These are phyloP conservation scores for Amaranthus tricolor DNA, from an alignment of 179 eudicot species.

Conservation along the genomic window DNA sequence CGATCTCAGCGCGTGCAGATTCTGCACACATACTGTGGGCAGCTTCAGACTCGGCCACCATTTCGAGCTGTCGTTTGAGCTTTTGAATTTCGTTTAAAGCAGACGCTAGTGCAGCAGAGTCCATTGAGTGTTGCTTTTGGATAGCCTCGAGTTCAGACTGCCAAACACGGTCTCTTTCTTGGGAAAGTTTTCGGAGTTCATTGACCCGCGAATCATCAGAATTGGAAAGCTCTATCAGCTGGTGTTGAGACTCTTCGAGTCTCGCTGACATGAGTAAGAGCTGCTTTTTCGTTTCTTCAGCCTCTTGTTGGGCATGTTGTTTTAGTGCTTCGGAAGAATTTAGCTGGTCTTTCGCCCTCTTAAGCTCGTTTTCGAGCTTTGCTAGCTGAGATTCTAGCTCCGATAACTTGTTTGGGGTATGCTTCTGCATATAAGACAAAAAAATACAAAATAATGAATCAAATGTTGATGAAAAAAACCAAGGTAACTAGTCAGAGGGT, in stretches of 20 bases:
- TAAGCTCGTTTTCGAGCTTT: conserved; percentile 72
- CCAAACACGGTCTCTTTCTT: conserved; percentile 85
- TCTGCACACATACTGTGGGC: conserved; percentile 49
- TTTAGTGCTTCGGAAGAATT: conserved; percentile 53
- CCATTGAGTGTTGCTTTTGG: conserved; percentile 66
- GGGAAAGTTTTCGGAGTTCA: conserved; percentile 76
- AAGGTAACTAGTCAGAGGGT: too few relatives aligned
- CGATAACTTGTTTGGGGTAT: conserved; percentile 46
- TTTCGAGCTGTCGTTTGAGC: conserved; percentile 62
- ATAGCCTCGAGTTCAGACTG: conserved; percentile 74
- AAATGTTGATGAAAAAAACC: neutral
- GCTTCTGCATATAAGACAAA: conserved; percentile 42
- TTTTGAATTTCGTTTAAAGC: conserved; percentile 63
- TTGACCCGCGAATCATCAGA: conserved; percentile 63
- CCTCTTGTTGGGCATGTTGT: conserved; percentile 57
- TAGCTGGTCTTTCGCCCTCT: conserved; percentile 70
- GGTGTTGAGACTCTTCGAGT: conserved; percentile 59
- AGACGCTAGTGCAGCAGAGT: conserved; percentile 61
- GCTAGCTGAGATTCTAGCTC: conserved; percentile 70
- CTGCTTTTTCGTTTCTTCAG: conserved; percentile 69
- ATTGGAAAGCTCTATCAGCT: conserved; percentile 59
- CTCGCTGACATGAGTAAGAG: conserved; percentile 45
- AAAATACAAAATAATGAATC: neutral
- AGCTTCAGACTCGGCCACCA: conserved; percentile 52
- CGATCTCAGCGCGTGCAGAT: conserved; percentile 58